Conservation (phyloP, 306 rosid genomes). For the Hippophae gyantsensis region DNA sequence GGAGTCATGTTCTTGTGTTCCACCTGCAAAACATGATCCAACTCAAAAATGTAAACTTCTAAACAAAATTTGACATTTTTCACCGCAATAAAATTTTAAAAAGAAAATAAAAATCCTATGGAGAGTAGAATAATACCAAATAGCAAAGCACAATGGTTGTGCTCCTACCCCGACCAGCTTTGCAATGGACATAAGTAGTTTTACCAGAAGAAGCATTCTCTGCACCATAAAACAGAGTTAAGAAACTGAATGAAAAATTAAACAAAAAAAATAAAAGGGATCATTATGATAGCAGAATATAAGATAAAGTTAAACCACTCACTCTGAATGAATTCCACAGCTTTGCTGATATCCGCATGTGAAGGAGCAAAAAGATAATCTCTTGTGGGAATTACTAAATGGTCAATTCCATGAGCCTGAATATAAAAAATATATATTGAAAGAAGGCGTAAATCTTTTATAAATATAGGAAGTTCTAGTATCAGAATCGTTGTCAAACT, state of each 20-base stretch:
- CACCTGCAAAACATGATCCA: conserved; percentile 40
- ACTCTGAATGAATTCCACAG: conserved; percentile 91
- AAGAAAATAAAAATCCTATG: not conserved
- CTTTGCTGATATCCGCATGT: conserved; percentile 63
- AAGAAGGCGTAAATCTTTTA: conserved; percentile 3
- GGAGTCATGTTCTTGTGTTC: conserved; percentile 85
- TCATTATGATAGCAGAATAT: conserved; percentile 5
- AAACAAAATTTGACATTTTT: conserved; percentile 3
- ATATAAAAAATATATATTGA: conserved; percentile 17
- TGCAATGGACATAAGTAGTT: conserved; percentile 94
- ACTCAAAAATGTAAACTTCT: not conserved
- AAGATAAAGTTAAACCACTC: conserved; percentile 19
- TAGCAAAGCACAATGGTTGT: conserved; percentile 94
- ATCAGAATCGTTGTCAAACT: no score
- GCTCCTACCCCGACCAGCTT: conserved; percentile 97
- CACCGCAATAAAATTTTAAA: not conserved
- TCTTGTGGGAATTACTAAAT: conserved; percentile 83
- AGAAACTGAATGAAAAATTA: not conserved
- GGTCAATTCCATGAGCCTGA: conserved; percentile 90
- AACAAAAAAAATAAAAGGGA: conserved; percentile 1
- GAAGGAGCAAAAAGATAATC: conserved; percentile 98
- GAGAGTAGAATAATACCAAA: conserved; percentile 46
- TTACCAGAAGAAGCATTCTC: conserved; percentile 58
- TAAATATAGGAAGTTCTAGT: no score
- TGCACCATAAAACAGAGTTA: conserved; percentile 17